Evolutionary conservation across 345 rosid genomes (phyloP).

Genomic region (Anacardium occidentale): DNA sequence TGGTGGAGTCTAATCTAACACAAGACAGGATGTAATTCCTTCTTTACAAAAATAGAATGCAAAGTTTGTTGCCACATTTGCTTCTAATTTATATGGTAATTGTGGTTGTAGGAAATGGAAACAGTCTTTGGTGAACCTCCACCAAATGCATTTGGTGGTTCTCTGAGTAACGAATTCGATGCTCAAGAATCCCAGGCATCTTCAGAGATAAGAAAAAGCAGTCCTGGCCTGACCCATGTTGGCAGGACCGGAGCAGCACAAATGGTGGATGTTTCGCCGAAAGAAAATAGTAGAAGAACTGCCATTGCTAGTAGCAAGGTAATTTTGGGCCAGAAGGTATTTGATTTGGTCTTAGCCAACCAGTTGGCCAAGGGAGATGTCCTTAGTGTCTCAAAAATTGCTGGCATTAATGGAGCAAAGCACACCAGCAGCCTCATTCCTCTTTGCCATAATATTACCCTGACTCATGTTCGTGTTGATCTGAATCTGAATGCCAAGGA

Average conservation of each 20-base stretch:
- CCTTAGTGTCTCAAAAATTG: conserved; percentile 82
- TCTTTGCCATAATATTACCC: conserved; percentile 74
- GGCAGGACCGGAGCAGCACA: conserved; percentile 70
- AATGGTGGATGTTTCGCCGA: conserved; percentile 93
- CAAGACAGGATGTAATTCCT: not conserved
- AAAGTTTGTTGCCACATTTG: not conserved
- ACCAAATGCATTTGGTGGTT: conserved; percentile 42
- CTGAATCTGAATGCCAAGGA: conserved; percentile 57
- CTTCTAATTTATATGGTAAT: not conserved
- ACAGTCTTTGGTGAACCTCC: conserved; percentile 72
- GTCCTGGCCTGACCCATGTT: conserved; percentile 53
- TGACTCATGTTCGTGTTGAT: conserved; percentile 70
- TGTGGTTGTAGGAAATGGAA: conserved; percentile 72
- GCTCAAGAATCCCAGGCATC: conserved; percentile 31
- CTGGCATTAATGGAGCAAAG: conserved; percentile 90
- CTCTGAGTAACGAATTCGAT: conserved; percentile 24
- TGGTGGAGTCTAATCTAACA: conserved; percentile 6
- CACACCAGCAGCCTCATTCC: conserved; percentile 83
- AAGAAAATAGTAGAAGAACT: conserved; percentile 58
- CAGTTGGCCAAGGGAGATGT: conserved; percentile 95
- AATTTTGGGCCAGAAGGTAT: conserved; percentile 63
- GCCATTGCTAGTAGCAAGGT: conserved; percentile 84
- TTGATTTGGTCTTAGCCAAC: conserved; percentile 73
- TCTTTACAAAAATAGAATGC: not conserved
- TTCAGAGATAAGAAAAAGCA: conserved; percentile 17